These are phyloP conservation scores for Pyrrhoderma noxium DNA, from an alignment of 1,284 basidiomycete genomes.

Conservation along the genomic window DNA sequence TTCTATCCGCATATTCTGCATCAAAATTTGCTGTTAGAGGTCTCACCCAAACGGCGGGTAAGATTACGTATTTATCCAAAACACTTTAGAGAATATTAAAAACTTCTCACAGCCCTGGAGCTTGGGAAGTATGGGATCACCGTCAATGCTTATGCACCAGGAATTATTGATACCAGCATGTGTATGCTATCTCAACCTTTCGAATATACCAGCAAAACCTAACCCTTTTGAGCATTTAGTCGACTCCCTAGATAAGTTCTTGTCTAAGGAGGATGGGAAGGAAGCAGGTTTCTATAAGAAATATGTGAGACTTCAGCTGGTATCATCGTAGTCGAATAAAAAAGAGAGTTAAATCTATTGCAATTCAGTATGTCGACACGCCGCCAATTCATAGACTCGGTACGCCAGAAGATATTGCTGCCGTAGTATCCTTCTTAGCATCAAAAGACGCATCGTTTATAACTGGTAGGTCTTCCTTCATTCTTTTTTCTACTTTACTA, in stretches of 20 bases:
- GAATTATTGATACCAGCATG: slow-evolving; percentile 21
- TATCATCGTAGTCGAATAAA: neutral
- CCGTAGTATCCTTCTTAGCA: slow-evolving; percentile 19
- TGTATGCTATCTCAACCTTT: slow-evolving; percentile 17
- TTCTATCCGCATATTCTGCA: slow-evolving; percentile 6
- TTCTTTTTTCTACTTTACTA: neutral
- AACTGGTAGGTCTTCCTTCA: slow-evolving; percentile 18
- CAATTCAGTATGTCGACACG: neutral
- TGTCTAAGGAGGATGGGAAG: neutral
- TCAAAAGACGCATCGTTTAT: slow-evolving; percentile 21
- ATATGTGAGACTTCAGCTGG: slow-evolving; percentile 1
- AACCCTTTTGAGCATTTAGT: neutral
- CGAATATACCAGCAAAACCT: neutral
- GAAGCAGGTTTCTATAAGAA: slow-evolving; percentile 6
- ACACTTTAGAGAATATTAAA: too few species aligned
- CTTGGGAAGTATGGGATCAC: slow-evolving; percentile 23
- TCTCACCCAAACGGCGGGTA: slow-evolving; percentile 10
- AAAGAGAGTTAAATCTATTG: neutral
- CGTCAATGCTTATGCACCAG: slow-evolving; percentile 26
- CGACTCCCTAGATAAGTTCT: slow-evolving; percentile 14
- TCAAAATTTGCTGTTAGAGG: slow-evolving; percentile 16
- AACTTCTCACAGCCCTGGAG: slow-evolving; percentile 12
- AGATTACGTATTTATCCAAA: neutral
- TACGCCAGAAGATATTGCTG: slow-evolving; percentile 20
- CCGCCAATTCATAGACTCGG: slow-evolving; percentile 14